phyloP scores from a whole-genome alignment of 176 grass and related monocot species.

The Carex littledalei region DNA sequence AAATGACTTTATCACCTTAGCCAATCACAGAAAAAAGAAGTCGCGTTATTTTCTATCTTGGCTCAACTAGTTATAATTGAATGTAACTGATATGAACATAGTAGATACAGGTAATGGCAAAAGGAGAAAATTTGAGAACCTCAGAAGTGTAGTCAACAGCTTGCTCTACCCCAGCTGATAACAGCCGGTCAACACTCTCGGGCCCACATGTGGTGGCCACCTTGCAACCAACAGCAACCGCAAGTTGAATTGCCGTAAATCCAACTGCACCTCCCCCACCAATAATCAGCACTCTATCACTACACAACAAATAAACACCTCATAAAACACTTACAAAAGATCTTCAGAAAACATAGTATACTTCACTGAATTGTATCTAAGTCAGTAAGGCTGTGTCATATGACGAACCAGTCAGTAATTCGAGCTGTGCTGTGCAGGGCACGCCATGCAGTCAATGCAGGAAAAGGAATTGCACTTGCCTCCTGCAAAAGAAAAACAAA shows the following conservation, averaged over 20 bases:
- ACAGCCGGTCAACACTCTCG: conserved; percentile 63
- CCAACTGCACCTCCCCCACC: conserved; percentile 97
- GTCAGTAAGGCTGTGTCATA: conserved; percentile 21
- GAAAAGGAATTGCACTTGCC: conserved; percentile 90
- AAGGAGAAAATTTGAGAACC: conserved; percentile 27
- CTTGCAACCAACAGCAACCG: conserved; percentile 59
- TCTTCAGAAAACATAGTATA: background rate
- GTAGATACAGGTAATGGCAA: background rate
- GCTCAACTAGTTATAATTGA: background rate
- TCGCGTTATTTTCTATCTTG: background rate
- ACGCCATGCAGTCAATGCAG: conserved; percentile 97
- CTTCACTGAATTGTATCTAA: background rate
- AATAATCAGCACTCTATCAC: conserved; percentile 79
- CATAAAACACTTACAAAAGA: background rate
- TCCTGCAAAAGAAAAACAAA: conserved; percentile 44
- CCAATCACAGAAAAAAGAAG: background rate
- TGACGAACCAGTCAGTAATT: conserved; percentile 79
- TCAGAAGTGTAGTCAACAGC: conserved; percentile 86
- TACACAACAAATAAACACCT: conserved; percentile 34
- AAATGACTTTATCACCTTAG: background rate
- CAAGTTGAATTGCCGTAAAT: conserved; percentile 70
- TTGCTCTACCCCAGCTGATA: conserved; percentile 73
- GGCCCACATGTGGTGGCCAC: conserved; percentile 80
- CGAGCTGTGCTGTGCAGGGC: conserved; percentile 76
- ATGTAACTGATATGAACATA: background rate